phyloP scores from a whole-genome alignment of 192 early-diverging fungal genomes.

The Podila minutissima region DNA sequence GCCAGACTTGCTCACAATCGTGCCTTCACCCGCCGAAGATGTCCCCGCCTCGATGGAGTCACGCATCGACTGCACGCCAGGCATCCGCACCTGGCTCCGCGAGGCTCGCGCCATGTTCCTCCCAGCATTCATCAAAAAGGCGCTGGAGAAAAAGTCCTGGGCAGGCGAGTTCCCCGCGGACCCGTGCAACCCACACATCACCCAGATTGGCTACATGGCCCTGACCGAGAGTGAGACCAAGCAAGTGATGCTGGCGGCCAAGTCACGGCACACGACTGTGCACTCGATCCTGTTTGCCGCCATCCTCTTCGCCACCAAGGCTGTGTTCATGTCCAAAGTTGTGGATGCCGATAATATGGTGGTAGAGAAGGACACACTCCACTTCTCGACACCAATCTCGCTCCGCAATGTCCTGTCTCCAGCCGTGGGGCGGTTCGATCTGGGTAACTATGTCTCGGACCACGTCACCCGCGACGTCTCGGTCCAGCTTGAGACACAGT shows the following conservation, averaged over 20 bases:
- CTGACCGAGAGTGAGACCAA: constrained; percentile 16
- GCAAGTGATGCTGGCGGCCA: constrained; percentile 19
- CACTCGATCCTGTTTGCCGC: constrained; percentile 14
- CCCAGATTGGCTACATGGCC: background rate
- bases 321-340: constrained; percentile 19
- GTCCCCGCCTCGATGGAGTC: constrained; percentile 11
- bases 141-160: constrained; percentile 28
- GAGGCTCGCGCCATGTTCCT: constrained; percentile 14
- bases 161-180: constrained; percentile 25
- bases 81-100: constrained; percentile 3
- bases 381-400: constrained; percentile 11
- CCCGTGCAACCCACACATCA: constrained; percentile 2
- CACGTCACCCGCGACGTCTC: constrained; percentile 16
- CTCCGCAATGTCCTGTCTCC: constrained; percentile 18
- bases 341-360: background rate
- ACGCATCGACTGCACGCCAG: constrained; percentile 17
- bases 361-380: constrained; percentile 8
- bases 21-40: background rate
- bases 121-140: constrained; percentile 17
- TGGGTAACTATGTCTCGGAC: constrained; percentile 19
- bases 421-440: constrained; percentile 7
- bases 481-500: constrained; percentile 10
- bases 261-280: constrained; percentile 14
- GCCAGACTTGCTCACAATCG: background rate
- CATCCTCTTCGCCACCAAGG: constrained; percentile 22